Evolutionary conservation across 192 early-diverging fungal species (phyloP).

Genomic region (Gigaspora rosea): DNA sequence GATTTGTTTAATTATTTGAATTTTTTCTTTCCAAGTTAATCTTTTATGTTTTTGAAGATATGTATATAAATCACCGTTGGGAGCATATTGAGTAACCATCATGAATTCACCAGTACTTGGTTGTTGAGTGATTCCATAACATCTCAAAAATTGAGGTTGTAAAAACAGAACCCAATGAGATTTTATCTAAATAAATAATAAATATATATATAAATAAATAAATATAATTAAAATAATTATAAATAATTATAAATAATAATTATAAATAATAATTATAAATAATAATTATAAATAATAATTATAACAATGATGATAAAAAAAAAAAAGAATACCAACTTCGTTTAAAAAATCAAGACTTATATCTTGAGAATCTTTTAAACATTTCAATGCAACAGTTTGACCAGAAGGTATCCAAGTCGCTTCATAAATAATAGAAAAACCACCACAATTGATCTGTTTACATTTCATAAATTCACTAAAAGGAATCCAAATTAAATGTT

Average conservation of each 20-base stretch:
- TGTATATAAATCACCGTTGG: constrained; percentile 39
- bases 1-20: constrained; percentile 38
- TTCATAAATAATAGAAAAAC: constrained; percentile 43
- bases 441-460: constrained; percentile 37
- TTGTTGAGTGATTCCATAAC: constrained; percentile 45
- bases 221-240: constrained; percentile 21
- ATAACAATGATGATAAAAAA: background rate
- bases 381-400: constrained; percentile 33
- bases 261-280: background rate
- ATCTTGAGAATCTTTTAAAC: constrained; percentile 38
- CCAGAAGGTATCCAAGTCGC: constrained; percentile 14
- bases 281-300: background rate
- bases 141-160: constrained; percentile 25
- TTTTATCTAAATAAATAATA: constrained; percentile 27
- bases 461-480: constrained; percentile 19
- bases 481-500: constrained; percentile 29
- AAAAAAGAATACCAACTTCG: constrained; percentile 32
- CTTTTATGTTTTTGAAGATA: constrained; percentile 37
- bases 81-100: constrained; percentile 46
- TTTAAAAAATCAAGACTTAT: constrained; percentile 36
- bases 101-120: constrained; percentile 42
- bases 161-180: constrained; percentile 14
- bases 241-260: constrained; percentile 11
- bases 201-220: constrained; percentile 34
- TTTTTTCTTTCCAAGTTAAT: constrained; percentile 33